A percentile compares a stretch with the other conserved stretches of the same genome.
phyloP scores from a whole-genome alignment of 2,329 filamentous ascomycete genomes.

The Aspergillus caelatus region DNA sequence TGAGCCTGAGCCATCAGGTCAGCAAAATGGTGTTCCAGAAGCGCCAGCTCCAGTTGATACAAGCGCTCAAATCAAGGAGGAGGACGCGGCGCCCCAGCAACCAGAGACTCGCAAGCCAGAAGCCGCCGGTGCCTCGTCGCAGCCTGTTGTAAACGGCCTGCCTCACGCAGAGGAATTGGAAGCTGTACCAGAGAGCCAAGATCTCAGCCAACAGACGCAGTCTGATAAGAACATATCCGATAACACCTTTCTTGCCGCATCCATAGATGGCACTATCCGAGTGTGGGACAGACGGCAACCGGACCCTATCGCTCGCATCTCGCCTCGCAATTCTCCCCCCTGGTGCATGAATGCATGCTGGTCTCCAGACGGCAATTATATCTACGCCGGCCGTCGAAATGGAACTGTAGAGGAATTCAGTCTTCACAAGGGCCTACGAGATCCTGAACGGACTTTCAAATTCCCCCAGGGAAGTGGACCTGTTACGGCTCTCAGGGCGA shows the following conservation, averaged over 20 bases:
- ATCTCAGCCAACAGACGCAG: conserved; percentile 28
- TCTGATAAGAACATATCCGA: conserved; percentile 60
- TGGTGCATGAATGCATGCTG: conserved; percentile 99
- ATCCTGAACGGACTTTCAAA: conserved; percentile 76
- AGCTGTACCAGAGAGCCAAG: conserved; percentile 27
- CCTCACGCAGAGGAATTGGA: conserved; percentile 47
- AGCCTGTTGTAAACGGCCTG: conserved; percentile 43
- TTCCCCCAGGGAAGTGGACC: conserved; percentile 88
- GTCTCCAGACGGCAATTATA: conserved; percentile 92
- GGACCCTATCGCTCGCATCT: conserved; percentile 77
- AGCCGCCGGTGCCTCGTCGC: conserved; percentile 28
- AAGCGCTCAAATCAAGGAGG: conserved; percentile 12
- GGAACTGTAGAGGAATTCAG: conserved; percentile 93
- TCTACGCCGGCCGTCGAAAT: conserved; percentile 90
- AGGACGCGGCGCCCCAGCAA: conserved; percentile 16
- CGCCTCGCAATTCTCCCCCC: conserved; percentile 75
- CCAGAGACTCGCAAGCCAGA: conserved; percentile 21
- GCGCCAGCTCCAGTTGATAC: conserved; percentile 9
- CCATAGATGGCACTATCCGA: conserved; percentile 52
- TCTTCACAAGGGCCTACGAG: conserved; percentile 76
- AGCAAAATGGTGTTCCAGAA: conserved; percentile 22
- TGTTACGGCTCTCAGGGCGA: conserved; percentile 83
- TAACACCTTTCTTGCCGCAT: conserved; percentile 81
- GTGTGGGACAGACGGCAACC: conserved; percentile 64
- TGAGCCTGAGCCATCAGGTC: conserved; percentile 31